Conservation (phyloP, 768 basidiomycete species). For the Fomitopsis serialis region DNA sequence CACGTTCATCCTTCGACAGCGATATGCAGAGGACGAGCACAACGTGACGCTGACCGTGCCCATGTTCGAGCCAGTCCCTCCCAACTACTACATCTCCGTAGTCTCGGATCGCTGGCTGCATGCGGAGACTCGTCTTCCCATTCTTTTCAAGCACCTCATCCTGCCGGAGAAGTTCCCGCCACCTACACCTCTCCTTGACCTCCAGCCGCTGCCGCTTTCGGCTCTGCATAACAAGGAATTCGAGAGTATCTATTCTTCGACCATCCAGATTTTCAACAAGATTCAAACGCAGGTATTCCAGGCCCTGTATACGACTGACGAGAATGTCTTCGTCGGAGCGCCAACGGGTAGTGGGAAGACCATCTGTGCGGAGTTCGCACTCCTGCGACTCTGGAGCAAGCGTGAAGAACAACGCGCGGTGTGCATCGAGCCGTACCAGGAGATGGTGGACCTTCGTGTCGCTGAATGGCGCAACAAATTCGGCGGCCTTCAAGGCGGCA, state of each 20-base stretch:
- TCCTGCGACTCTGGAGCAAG: conserved; percentile 93
- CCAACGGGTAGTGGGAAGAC: conserved; percentile 98
- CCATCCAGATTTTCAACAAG: conserved; percentile 90
- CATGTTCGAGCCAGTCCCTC: conserved; percentile 95
- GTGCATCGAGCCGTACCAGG: conserved; percentile 94
- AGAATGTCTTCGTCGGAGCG: conserved; percentile 95
- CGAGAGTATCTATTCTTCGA: conserved; percentile 77
- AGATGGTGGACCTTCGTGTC: conserved; percentile 92
- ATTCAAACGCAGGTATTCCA: conserved; percentile 99
- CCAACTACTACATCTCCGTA: conserved; percentile 96
- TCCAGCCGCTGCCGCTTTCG: conserved; percentile 84
- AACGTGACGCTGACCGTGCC: conserved; percentile 92
- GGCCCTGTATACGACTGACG: conserved; percentile 92
- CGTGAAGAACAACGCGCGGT: conserved; percentile 77
- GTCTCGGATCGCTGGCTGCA: conserved; percentile 96
- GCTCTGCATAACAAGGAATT: conserved; percentile 93
- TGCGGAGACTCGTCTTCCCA: conserved; percentile 88
- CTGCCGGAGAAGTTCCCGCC: conserved; percentile 95
- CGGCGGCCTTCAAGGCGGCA: conserved; percentile 75
- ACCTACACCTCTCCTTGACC: conserved; percentile 88
- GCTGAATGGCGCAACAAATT: conserved; percentile 90
- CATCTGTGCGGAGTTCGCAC: conserved; percentile 93
- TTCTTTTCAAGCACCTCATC: conserved; percentile 97
- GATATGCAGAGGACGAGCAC: conserved; percentile 91
- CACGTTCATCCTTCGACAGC: conserved; percentile 84